Percentiles rank a stretch among this genome's conserved stretches.
Conservation (phyloP, 257 asterid genomes). For the Gynochthodes officinalis region DNA sequence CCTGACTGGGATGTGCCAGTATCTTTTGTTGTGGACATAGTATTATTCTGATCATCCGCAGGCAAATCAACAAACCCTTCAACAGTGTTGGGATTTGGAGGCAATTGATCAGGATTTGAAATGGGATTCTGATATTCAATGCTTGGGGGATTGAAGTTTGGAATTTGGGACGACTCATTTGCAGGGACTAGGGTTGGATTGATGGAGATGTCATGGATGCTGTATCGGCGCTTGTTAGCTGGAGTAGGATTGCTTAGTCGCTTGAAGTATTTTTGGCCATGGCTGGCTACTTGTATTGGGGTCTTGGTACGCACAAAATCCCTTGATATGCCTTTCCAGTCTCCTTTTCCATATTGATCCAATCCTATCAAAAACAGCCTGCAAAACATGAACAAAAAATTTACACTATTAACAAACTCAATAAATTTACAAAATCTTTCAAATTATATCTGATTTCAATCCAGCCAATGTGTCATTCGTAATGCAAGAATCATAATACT, state of each 20-base stretch:
- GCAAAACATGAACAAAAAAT: background rate
- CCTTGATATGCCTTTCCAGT: constrained; percentile 53
- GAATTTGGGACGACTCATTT: background rate
- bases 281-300: constrained; percentile 50
- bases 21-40: background rate
- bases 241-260: constrained; percentile 35
- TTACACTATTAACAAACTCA: no score
- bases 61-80: no score
- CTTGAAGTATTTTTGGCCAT: constrained; percentile 45
- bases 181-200: background rate
- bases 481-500: no score
- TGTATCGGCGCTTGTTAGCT: constrained; percentile 35
- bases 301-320: constrained; percentile 32
- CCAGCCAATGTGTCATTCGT: no score
- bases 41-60: background rate
- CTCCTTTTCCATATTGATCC: constrained; percentile 42
- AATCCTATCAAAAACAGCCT: constrained; percentile 48
- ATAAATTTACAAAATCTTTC: no score
- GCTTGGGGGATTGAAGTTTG: background rate
- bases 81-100: background rate
- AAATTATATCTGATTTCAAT: no score
- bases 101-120: background rate
- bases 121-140: background rate
- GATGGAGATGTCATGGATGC: constrained; percentile 47
- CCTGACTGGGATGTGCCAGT: background rate